phyloP scores from a whole-genome alignment of 768 basidiomycete genomes.

The Fistulinella prunicolor region DNA sequence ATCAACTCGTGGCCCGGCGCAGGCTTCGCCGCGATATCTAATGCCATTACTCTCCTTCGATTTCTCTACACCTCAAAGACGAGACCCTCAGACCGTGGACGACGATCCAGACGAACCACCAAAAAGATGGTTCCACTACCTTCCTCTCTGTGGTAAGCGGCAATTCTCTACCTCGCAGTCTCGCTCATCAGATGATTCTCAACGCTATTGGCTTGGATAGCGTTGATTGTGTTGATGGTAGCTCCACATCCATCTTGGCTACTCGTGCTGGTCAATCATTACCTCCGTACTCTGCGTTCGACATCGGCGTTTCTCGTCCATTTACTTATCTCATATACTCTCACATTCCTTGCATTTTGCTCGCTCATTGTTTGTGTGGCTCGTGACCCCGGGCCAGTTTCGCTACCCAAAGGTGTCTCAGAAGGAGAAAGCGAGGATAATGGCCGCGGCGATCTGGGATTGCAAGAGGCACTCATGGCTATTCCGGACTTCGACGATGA shows the following conservation, averaged over 20 bases:
- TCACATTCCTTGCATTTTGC: constrained; percentile 67
- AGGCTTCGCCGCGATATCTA: constrained; percentile 2
- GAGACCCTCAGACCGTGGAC: constrained; percentile 12
- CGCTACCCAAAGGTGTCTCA: constrained; percentile 18
- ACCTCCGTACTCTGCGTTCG: constrained; percentile 52
- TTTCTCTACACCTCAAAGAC: constrained; percentile 13
- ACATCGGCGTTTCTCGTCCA: constrained; percentile 50
- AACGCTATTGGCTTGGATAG: constrained; percentile 27
- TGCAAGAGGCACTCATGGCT: constrained; percentile 61
- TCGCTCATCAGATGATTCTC: neutral
- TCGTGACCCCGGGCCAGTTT: constrained; percentile 72
- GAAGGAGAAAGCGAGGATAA: constrained; percentile 30
- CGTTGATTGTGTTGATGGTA: constrained; percentile 53
- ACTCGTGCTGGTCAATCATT: constrained; percentile 63
- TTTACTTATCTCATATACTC: constrained; percentile 55
- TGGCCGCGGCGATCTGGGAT: constrained; percentile 42
- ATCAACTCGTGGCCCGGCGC: neutral
- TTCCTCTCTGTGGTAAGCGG: constrained; percentile 53
- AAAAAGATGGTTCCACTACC: constrained; percentile 55
- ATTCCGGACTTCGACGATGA: constrained; percentile 50
- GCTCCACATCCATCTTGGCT: constrained; percentile 75
- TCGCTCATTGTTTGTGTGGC: constrained; percentile 71
- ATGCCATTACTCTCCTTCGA: constrained; percentile 34
- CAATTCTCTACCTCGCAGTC: neutral
- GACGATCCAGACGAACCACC: constrained; percentile 36